These are phyloP conservation scores for Cichorium intybus DNA, from an alignment of 140 eudicot genomes.

Conservation along the genomic window DNA sequence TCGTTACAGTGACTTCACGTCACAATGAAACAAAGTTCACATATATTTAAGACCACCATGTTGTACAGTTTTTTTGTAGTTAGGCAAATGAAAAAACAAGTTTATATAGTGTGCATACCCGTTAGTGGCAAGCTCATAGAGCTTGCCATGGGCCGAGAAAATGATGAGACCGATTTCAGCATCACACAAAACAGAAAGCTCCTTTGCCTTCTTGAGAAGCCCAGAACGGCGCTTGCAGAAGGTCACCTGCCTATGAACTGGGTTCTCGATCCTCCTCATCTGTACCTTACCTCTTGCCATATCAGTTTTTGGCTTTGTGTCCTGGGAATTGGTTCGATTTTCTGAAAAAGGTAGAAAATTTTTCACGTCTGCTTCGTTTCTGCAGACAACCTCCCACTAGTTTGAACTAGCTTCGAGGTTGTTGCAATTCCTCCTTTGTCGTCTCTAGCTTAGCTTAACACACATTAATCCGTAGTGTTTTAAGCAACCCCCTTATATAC, in stretches of 20 bases:
- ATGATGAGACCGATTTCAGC: slow-evolving; percentile 81
- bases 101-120: slow-evolving; percentile 38
- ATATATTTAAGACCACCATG: not conserved
- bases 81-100: not conserved
- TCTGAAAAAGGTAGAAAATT: not conserved
- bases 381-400: slow-evolving; percentile 98
- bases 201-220: slow-evolving; percentile 89
- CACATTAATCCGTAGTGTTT: slow-evolving; percentile 26
- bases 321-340: not conserved
- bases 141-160: slow-evolving; percentile 83
- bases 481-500: slow-evolving; percentile 24
- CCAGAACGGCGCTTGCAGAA: slow-evolving; percentile 95
- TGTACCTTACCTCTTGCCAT: slow-evolving; percentile 94
- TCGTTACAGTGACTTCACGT: not conserved
- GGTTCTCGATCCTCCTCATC: slow-evolving; percentile 86
- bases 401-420: slow-evolving; percentile 99
- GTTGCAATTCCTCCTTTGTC: slow-evolving; percentile 40
- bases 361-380: slow-evolving; percentile 26
- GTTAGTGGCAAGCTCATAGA: slow-evolving; percentile 80
- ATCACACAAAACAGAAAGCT: slow-evolving; percentile 83
- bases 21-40: not conserved
- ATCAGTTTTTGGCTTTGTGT: not conserved
- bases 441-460: slow-evolving; percentile 22
- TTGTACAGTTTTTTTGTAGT: not conserved
- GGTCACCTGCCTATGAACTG: slow-evolving; percentile 91